Evolutionary conservation across 1,139 yeast genomes (phyloP).

Genomic region (Suhomyces wounanorum): DNA sequence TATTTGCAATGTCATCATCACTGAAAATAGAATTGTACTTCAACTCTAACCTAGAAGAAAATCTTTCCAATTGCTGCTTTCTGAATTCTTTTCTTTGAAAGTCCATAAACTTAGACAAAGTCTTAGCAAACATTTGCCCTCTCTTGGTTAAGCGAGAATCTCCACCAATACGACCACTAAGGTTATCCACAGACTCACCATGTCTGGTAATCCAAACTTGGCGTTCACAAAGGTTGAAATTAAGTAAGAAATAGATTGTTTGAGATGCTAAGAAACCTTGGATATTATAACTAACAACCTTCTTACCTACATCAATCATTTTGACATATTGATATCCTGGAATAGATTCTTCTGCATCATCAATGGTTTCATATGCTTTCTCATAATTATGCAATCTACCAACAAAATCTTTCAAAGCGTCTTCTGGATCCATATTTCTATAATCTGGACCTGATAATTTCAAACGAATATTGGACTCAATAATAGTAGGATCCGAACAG

Average conservation of each 20-base stretch:
- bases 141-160: constrained; percentile 79
- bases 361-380: constrained; percentile 87
- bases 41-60: constrained; percentile 44
- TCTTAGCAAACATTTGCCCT: constrained; percentile 71
- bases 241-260: constrained; percentile 83
- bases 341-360: constrained; percentile 59
- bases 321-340: constrained; percentile 81
- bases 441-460: constrained; percentile 95
- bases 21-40: constrained; percentile 37
- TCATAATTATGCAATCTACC: constrained; percentile 83
- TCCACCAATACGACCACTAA: constrained; percentile 88
- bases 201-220: constrained; percentile 96
- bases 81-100: constrained; percentile 73
- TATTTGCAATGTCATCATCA: constrained; percentile 26
- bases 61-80: constrained; percentile 58
- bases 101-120: constrained; percentile 73
- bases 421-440: constrained; percentile 76
- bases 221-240: constrained; percentile 86
- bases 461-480: constrained; percentile 79
- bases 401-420: constrained; percentile 79
- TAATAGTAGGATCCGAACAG: constrained; percentile 75
- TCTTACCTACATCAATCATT: constrained; percentile 94
- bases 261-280: constrained; percentile 94
- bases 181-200: constrained; percentile 88
- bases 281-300: constrained; percentile 87